Conservation (phyloP, 305 asterid genomes). For the Fraxinus xanthoxyloides region DNA sequence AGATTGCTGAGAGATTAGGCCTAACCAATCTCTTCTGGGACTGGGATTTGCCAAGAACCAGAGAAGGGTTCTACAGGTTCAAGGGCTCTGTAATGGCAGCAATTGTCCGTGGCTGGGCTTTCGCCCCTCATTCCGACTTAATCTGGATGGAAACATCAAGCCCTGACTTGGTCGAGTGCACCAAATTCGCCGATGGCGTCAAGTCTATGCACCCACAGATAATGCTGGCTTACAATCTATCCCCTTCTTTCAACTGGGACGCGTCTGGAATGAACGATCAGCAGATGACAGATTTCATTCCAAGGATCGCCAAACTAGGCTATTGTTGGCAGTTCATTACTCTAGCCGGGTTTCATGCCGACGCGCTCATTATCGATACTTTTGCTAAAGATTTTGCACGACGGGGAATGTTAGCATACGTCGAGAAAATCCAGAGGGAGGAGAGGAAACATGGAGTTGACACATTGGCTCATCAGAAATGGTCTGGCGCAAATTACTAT, state of each 20-base stretch:
- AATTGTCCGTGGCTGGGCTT: slow-evolving; percentile 83
- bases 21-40: slow-evolving; percentile 68
- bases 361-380: slow-evolving; percentile 77
- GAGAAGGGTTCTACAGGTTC: slow-evolving; percentile 93
- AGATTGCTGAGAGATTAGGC: slow-evolving; percentile 64
- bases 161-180: slow-evolving; percentile 83
- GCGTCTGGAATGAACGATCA: slow-evolving; percentile 89
- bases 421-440: slow-evolving; percentile 91
- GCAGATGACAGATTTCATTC: slow-evolving; percentile 89
- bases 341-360: slow-evolving; percentile 87
- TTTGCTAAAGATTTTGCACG: slow-evolving; percentile 76
- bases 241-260: slow-evolving; percentile 98
- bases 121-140: slow-evolving; percentile 65
- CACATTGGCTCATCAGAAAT: slow-evolving; percentile 93
- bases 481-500: slow-evolving; percentile 98
- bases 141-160: slow-evolving; percentile 96
- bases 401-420: slow-evolving; percentile 93
- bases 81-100: slow-evolving; percentile 85
- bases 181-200: slow-evolving; percentile 73
- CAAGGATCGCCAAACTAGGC: slow-evolving; percentile 74
- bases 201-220: slow-evolving; percentile 63
- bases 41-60: slow-evolving; percentile 90
- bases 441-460: slow-evolving; percentile 84
- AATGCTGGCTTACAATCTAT: slow-evolving; percentile 91
- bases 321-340: slow-evolving; percentile 98